Evolutionary conservation across 177 flowering plant species (phyloP).

Genomic region (Vitis hybrid): DNA sequence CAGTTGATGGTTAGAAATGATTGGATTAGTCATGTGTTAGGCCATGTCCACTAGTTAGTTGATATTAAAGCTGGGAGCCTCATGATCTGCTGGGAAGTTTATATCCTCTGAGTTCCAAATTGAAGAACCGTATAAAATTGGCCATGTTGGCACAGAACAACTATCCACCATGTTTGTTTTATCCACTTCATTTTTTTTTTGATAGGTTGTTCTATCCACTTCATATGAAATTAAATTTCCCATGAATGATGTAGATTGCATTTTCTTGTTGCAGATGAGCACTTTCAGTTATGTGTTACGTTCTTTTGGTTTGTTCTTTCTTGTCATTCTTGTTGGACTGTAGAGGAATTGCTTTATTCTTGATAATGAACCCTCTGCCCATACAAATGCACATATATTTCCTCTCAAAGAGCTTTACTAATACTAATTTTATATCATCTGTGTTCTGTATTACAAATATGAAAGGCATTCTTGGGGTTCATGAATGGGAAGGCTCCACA

Average conservation of each 20-base stretch:
- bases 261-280: not conserved
- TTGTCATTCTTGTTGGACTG: not conserved
- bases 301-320: not conserved
- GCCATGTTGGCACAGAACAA: not conserved
- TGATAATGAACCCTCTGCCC: not conserved
- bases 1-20: not conserved
- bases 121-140: not conserved
- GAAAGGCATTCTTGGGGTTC: conserved; percentile 72
- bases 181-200: not conserved
- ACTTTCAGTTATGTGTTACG: not conserved
- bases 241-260: not conserved
- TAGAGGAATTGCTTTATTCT: not conserved
- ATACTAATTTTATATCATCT: conserved; percentile 8
- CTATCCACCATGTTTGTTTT: not conserved
- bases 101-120: not conserved
- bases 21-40: not conserved
- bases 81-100: not conserved
- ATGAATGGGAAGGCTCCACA: conserved; percentile 91
- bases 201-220: not conserved
- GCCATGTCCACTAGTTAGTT: not conserved
- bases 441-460: conserved; percentile 14
- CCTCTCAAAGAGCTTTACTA: not conserved
- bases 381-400: conserved; percentile 2
- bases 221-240: not conserved
- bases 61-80: too few relatives aligned